Evolutionary conservation across 495 filamentous ascomycete genomes (phyloP), one percentile per base, ranked within the genome.

Genomic region (Gamarada debralockiae): DNA sequence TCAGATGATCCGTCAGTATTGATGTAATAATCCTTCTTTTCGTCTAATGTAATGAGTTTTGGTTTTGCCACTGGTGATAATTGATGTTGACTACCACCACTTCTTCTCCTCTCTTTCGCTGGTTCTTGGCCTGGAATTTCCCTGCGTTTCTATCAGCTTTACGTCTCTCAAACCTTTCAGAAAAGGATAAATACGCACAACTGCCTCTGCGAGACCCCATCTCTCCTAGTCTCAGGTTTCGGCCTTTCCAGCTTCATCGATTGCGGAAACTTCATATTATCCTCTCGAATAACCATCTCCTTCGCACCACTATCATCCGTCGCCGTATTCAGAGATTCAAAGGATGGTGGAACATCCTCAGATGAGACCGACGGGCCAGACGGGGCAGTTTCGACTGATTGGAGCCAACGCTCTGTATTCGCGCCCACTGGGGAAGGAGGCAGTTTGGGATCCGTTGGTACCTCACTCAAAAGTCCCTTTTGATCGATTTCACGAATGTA

Each of bases 401-500:
- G 42, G 9, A 54, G 23, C 52, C 50, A 55, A 36, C 34, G 47
- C 14, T 59, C 21, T 3, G 60, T 21, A 18, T 49, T 43, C 9
- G 36, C 4, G 10, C n/a, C 27, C 13, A 38, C 7, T n/a, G 34
- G 25, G n/a, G n/a, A 37, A 15, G 56, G 23, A 20, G 37, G 34
- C 7, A 17, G 21, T 9, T 24, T 20, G 10, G 18, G 20, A 23
- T 22, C 18, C 38, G 42, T 7, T 41, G 47, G 39, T n/a, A 33
- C 17, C 20, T 59, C 50, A 33, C 58, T 54, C 17, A 61, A 24
- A 13, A 56, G 48, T 17, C 61, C 61, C 22, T 64, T 48, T 48
- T 64, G 61, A 33, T 79, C 71, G 53, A 79, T 65, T 61, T 79
- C 69, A 18, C 75, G 71, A 44, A 81, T 79, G 55, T 79, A 79